A percentile compares a stretch with the other conserved stretches of the same genome.
phyloP scores from a whole-genome alignment of 1,284 basidiomycete species.

The Ceratobasidium sp. region DNA sequence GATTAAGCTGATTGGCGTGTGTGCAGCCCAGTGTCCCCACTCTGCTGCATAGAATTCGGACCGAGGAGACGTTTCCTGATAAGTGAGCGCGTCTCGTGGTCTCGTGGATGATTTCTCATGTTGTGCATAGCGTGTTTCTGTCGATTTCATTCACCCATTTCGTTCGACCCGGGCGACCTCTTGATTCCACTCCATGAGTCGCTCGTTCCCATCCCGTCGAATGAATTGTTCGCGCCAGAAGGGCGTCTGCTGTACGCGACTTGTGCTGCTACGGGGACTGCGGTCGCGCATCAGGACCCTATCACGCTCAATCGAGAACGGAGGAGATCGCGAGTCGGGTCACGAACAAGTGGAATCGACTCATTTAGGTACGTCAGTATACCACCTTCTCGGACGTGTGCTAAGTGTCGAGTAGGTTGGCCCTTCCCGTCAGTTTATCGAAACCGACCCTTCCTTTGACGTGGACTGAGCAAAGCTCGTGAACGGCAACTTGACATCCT shows the following conservation, averaged over 20 bases:
- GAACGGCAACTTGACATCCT: conserved; percentile 91
- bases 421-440: conserved; percentile 93
- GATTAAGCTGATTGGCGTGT: conserved; percentile 84
- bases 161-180: conserved; percentile 80
- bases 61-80: conserved; percentile 89
- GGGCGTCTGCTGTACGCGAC: conserved; percentile 58
- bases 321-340: conserved; percentile 74
- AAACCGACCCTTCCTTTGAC: conserved; percentile 80
- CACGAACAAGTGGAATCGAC: conserved; percentile 92
- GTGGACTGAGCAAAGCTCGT: conserved; percentile 87
- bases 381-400: too few relatives aligned
- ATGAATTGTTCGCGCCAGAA: conserved; percentile 66
- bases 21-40: conserved; percentile 80
- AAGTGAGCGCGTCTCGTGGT: conserved; percentile 62
- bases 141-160: conserved; percentile 96
- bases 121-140: conserved; percentile 76
- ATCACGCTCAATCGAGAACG: conserved; percentile 80
- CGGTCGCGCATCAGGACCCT: conserved; percentile 69
- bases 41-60: conserved; percentile 82
- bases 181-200: conserved; percentile 87
- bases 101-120: conserved; percentile 18
- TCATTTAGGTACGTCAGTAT: conserved; percentile 72
- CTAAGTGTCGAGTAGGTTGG: conserved; percentile 65
- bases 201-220: conserved; percentile 82
- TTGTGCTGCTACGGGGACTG: conserved; percentile 72